Base-by-base conservation (phyloP, 768 basidiomycete genomes). In the Nidularia sp. region DNA sequence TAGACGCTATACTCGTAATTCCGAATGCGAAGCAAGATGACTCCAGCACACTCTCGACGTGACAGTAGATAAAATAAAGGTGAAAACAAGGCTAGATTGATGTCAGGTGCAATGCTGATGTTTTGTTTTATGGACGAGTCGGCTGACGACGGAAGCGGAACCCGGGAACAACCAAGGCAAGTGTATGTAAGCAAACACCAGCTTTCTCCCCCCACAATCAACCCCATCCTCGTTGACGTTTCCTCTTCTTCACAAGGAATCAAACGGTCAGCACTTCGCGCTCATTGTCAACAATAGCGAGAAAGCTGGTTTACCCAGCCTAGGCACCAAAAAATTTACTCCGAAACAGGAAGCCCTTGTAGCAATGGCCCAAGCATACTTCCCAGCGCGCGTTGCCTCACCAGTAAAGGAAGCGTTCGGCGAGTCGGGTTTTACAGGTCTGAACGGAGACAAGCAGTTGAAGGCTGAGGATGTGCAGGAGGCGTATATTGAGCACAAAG, bases 381-480 rank as follows among this genome's bases (percentile, higher is more conserved):
- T 68, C 49, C 66, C 73, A 18, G 57, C 60, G 43, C 67, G 67
- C 45, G 63, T 70, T 49, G 57, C 68, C 32, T 71, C 72, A 25
- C 73, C 72, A 33, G 59, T 63, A n/a, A 65, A 65, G 49, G 66
- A 67, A 49, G 36, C 60, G 32, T 63, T 68, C 53, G 58, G 56
- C 55, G 67, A 69, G 50, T 60, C 67, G 15, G 57, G 58, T 44
- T 67, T 66, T 54, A 57, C 58, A 18, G 64, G 60, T 31, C 53
- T 66, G 50, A 67, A 62, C 52, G 67, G 64, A 47, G 76, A 76
- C 55, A 73, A 67, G 60, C 76, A 77, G 50, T 60, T 81, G 57
- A 81, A 76, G 66, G 79, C 75, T 13, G 87, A 88, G 60, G 87
- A 88, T 66, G 81, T 86, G 43, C 86, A 91, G 69, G 84, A 85